A percentile compares a stretch with the other conserved stretches of the same genome.
phyloP scores from a whole-genome alignment of 345 rosid genomes.

The Reutealis trisperma region DNA sequence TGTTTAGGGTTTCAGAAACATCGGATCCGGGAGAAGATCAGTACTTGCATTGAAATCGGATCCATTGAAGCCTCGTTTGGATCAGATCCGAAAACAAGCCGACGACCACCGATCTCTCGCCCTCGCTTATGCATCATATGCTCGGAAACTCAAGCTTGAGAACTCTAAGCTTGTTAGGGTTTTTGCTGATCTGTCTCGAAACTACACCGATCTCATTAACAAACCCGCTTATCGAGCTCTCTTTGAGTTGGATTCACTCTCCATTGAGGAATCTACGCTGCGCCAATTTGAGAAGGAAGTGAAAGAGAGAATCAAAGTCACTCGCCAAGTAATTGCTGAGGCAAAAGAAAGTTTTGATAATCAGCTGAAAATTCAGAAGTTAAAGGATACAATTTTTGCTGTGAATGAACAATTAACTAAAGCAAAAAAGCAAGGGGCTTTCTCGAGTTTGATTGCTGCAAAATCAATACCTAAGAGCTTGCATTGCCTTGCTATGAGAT shows the following conservation, averaged over 20 bases:
- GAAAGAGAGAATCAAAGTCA: conserved; percentile 86
- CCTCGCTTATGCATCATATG: conserved; percentile 85
- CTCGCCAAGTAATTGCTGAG: conserved; percentile 83
- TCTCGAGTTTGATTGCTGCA: conserved; percentile 91
- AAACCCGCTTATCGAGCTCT: conserved; percentile 68
- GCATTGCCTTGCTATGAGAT: conserved; percentile 92
- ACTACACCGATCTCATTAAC: conserved; percentile 75
- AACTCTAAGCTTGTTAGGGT: conserved; percentile 81
- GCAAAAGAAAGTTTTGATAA: conserved; percentile 95
- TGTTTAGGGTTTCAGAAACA: conserved; percentile 45
- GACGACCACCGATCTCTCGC: conserved; percentile 86
- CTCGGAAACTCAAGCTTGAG: conserved; percentile 94
- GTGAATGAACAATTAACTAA: conserved; percentile 88
- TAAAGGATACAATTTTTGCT: conserved; percentile 83
- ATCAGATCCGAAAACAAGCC: conserved; percentile 95
- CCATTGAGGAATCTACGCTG: conserved; percentile 66
- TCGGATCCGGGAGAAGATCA: conserved; percentile 69
- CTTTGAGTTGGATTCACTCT: conserved; percentile 56
- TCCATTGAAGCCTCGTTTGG: conserved; percentile 84
- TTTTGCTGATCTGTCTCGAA: conserved; percentile 84
- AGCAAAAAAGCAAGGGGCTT: conserved; percentile 96
- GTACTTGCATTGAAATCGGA: conserved; percentile 78
- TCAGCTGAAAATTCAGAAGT: conserved; percentile 92
- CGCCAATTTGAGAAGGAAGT: conserved; percentile 92
- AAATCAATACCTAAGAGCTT: conserved; percentile 91